A percentile compares a stretch with the other conserved stretches of the same genome.
Conservation (phyloP, 352 stramenopile species). For the Elongisporangium undulatum region DNA sequence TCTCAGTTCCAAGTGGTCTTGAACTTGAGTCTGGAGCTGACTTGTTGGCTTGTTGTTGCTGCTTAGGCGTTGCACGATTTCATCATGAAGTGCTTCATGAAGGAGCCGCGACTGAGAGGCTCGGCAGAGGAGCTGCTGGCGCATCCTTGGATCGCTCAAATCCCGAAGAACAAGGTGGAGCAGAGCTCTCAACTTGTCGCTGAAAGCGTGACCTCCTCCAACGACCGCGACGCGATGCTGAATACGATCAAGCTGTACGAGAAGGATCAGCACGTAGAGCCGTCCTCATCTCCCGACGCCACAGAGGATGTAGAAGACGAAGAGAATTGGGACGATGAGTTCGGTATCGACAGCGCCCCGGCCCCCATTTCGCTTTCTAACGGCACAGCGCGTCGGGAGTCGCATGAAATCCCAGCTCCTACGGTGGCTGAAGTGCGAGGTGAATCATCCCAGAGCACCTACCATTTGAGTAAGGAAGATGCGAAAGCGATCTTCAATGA, state of each 20-base stretch:
- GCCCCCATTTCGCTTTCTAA: conserved; percentile 20
- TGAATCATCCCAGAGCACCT: not conserved
- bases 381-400: not conserved
- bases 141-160: conserved; percentile 90
- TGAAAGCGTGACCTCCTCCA: conserved; percentile 68
- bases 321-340: conserved; percentile 86
- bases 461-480: conserved; percentile 45
- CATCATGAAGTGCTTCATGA: conserved; percentile 92
- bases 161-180: conserved; percentile 85
- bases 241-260: conserved; percentile 87
- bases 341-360: conserved; percentile 47
- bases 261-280: conserved; percentile 22
- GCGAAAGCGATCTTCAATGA: conserved; percentile 63
- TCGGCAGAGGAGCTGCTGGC: conserved; percentile 83
- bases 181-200: conserved; percentile 81
- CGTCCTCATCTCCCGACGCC: conserved; percentile 5
- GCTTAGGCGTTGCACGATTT: conserved; percentile 85
- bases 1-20: conserved; percentile 1
- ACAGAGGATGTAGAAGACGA: conserved; percentile 44
- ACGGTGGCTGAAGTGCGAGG: not conserved
- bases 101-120: conserved; percentile 78
- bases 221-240: conserved; percentile 74
- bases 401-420: not conserved
- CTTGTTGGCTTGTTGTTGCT: not conserved
- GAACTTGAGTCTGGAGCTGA: not conserved